phyloP scores from a whole-genome alignment of 345 rosid species.

The Dovyalis caffra region DNA sequence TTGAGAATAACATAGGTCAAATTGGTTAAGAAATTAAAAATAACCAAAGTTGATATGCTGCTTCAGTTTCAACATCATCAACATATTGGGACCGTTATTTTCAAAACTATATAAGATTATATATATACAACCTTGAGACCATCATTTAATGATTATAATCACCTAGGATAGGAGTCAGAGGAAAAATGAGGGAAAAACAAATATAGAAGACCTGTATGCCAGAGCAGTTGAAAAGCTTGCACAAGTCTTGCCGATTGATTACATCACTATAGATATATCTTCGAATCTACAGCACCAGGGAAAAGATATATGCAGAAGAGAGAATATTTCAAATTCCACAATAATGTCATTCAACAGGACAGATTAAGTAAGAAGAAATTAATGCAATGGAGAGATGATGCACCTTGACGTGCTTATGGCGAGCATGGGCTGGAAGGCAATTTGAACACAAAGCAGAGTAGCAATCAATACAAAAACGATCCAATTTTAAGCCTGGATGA shows the following conservation, averaged over 20 bases:
- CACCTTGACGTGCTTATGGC: slow-evolving; percentile 19
- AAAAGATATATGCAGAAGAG: neutral
- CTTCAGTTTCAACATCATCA: too few species aligned
- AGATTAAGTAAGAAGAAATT: too few species aligned
- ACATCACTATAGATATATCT: slow-evolving; percentile 38
- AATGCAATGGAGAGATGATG: neutral
- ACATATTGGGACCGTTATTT: too few species aligned
- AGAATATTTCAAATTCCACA: neutral
- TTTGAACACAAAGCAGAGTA: slow-evolving; percentile 24
- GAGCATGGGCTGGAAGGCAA: slow-evolving; percentile 21
- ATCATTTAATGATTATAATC: too few species aligned
- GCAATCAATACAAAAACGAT: slow-evolving; percentile 36
- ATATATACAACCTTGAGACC: too few species aligned
- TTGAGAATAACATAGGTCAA: too few species aligned
- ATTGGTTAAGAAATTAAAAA: too few species aligned
- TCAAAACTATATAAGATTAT: too few species aligned
- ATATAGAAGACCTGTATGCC: slow-evolving; percentile 32
- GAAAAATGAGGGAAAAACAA: too few species aligned
- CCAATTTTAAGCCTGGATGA: slow-evolving; percentile 18
- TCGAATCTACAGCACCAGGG: slow-evolving; percentile 22
- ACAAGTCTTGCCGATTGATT: slow-evolving; percentile 35
- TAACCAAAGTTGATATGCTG: too few species aligned
- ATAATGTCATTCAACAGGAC: too few species aligned
- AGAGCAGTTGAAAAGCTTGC: slow-evolving; percentile 34
- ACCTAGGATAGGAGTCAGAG: too few species aligned